These are phyloP conservation scores for Entomortierella parvispora DNA, from an alignment of 192 early-diverging fungal genomes.

Conservation along the genomic window DNA sequence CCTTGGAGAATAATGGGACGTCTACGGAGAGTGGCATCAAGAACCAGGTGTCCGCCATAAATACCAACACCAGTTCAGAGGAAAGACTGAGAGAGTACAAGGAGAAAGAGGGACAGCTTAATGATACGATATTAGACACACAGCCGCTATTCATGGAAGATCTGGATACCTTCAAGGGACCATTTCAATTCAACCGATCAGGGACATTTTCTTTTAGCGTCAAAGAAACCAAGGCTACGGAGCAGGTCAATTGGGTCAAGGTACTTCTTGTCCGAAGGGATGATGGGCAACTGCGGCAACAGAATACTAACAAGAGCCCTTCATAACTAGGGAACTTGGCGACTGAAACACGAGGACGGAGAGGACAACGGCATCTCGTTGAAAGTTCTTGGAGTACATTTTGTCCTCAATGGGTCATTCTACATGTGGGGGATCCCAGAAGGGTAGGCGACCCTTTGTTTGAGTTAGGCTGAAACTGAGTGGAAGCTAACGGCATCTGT, in stretches of 20 bases:
- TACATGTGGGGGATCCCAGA: constrained; percentile 61
- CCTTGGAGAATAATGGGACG: constrained; percentile 20
- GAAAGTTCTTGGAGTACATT: constrained; percentile 60
- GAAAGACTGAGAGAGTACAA: not conserved
- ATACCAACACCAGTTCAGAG: not conserved
- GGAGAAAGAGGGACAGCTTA: not conserved
- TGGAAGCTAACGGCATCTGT: too few species aligned
- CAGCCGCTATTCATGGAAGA: constrained; percentile 29
- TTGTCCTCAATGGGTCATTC: constrained; percentile 61
- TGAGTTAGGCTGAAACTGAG: too few species aligned
- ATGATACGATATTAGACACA: constrained; percentile 36
- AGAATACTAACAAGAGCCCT: not conserved
- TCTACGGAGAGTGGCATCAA: not conserved
- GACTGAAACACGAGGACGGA: constrained; percentile 57
- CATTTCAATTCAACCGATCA: constrained; percentile 40
- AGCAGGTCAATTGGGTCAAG: constrained; percentile 57
- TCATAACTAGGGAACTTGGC: constrained; percentile 52
- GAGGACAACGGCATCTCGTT: constrained; percentile 58
- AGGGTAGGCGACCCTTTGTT: constrained; percentile 45
- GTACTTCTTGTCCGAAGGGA: constrained; percentile 16
- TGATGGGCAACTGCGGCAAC: not conserved
- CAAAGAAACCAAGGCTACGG: constrained; percentile 50
- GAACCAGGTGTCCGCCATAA: too few species aligned
- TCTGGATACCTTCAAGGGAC: constrained; percentile 20
- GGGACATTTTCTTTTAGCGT: constrained; percentile 37